These are phyloP conservation scores for Candida wancherniae DNA, from an alignment of 805 yeast genomes.

Conservation along the genomic window DNA sequence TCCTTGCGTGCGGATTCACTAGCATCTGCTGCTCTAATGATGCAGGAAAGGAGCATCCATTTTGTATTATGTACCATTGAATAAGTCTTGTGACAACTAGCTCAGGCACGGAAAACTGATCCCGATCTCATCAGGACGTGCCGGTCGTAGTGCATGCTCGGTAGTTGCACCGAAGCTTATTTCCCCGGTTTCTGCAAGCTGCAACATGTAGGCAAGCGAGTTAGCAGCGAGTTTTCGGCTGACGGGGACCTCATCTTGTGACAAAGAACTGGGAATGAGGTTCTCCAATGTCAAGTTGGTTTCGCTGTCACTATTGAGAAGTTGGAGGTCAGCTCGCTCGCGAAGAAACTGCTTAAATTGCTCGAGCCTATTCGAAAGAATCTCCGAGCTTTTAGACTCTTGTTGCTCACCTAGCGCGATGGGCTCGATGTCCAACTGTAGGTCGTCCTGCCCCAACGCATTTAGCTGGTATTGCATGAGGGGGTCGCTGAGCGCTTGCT, in stretches of 20 bases:
- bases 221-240: constrained; percentile 12
- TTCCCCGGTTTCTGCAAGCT: constrained; percentile 9
- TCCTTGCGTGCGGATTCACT: too few relatives aligned
- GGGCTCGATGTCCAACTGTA: constrained; percentile 5
- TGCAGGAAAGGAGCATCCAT: too few relatives aligned
- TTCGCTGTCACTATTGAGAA: neutral
- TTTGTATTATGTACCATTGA: too few relatives aligned
- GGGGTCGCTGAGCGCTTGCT: too few relatives aligned
- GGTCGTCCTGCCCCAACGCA: too few relatives aligned
- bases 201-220: constrained; percentile 13
- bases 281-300: constrained; percentile 6
- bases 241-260: constrained; percentile 4
- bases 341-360: constrained; percentile 8
- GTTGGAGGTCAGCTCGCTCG: constrained; percentile 7
- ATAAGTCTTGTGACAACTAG: too few relatives aligned
- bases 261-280: constrained; percentile 9
- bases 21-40: too few relatives aligned
- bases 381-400: too few relatives aligned
- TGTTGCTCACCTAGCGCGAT: too few relatives aligned
- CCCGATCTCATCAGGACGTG: constrained; percentile 6
- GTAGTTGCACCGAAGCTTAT: neutral
- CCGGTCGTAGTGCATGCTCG: neutral
- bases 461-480: too few relatives aligned
- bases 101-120: constrained; percentile 3
- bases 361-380: constrained; percentile 2